phyloP scores from a whole-genome alignment of 768 basidiomycete species.

The Pisolithus microcarpus region DNA sequence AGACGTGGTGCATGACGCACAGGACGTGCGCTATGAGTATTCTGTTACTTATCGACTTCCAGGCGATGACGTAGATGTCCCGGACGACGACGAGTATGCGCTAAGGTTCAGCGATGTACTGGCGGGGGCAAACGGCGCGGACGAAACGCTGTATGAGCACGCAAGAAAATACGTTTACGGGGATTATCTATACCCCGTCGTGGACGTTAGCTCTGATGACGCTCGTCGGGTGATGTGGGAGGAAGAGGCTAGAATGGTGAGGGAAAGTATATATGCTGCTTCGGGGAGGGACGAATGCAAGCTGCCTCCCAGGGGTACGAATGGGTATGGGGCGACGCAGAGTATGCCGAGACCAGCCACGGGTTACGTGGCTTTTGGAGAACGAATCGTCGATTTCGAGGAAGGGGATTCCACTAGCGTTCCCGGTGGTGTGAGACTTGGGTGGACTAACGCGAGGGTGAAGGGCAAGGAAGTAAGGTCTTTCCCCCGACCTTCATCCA shows the following conservation, averaged over 20 bases:
- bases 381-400: conserved; percentile 6
- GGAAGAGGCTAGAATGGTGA: conserved; percentile 23
- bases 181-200: conserved; percentile 83
- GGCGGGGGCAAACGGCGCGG: conserved; percentile 51
- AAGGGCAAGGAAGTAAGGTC: neutral
- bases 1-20: conserved; percentile 56
- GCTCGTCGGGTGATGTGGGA: conserved; percentile 25
- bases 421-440: conserved; percentile 34
- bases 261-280: conserved; percentile 14
- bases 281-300: conserved; percentile 1
- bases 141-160: conserved; percentile 71
- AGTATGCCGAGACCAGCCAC: conserved; percentile 5
- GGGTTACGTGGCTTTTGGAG: conserved; percentile 4
- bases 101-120: conserved; percentile 21
- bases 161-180: conserved; percentile 80
- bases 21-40: conserved; percentile 39
- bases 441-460: conserved; percentile 34
- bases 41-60: conserved; percentile 10
- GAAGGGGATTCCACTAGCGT: conserved; percentile 13
- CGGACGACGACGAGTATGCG: conserved; percentile 30
- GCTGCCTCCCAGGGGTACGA: neutral
- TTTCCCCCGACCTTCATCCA: neutral
- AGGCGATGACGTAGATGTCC: conserved; percentile 25
- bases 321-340: conserved; percentile 24
- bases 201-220: conserved; percentile 70